phyloP scores from a whole-genome alignment of 139 green algal species.

The Chlorella sp. region DNA sequence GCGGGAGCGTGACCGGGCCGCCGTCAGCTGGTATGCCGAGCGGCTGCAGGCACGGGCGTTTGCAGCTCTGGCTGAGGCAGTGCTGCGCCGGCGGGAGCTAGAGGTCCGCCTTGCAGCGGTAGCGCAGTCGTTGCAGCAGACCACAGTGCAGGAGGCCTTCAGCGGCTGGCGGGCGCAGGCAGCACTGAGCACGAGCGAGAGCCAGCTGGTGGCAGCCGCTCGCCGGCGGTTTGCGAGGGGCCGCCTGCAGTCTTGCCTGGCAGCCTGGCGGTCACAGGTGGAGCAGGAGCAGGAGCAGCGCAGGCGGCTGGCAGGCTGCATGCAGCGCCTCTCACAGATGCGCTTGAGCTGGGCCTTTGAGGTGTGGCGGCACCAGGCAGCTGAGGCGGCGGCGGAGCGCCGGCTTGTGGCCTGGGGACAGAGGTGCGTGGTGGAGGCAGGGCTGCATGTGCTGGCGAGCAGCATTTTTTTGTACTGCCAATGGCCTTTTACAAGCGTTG shows the following conservation, averaged over 20 bases:
- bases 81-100: background rate
- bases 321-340: background rate
- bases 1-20: background rate
- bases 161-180: background rate
- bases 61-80: constrained; percentile 13
- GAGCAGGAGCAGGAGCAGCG: background rate
- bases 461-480: no score
- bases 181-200: background rate
- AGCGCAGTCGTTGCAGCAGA: background rate
- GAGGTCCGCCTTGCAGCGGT: constrained; percentile 10
- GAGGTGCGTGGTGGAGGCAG: constrained; percentile 8
- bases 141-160: background rate
- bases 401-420: background rate
- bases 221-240: background rate
- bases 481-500: no score
- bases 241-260: background rate
- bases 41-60: constrained; percentile 34
- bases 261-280: background rate
- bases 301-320: background rate
- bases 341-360: constrained; percentile 24
- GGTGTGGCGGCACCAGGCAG: constrained; percentile 20
- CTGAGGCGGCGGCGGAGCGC: background rate
- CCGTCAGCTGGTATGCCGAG: background rate
- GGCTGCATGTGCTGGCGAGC: no score
- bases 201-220: constrained; percentile 2